phyloP scores from a whole-genome alignment of 1,284 basidiomycete genomes.

The Pterulicium gracile region DNA sequence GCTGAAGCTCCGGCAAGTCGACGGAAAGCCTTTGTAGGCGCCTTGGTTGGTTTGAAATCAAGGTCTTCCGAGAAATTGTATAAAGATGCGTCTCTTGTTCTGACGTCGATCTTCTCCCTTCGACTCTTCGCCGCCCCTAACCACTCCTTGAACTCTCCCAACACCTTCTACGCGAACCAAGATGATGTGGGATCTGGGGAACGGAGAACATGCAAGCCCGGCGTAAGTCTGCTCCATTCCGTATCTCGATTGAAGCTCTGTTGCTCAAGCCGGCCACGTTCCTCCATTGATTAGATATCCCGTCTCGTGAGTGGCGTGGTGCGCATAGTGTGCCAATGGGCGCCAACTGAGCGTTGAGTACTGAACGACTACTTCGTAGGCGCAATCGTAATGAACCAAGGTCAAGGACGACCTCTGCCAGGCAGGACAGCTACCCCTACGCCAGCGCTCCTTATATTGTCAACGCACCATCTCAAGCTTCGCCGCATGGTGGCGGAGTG shows the following conservation, averaged over 20 bases:
- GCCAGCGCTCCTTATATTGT: not conserved
- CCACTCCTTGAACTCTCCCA: too few species aligned
- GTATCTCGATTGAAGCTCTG: too few species aligned
- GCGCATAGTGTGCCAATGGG: too few species aligned
- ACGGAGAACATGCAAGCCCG: too few species aligned
- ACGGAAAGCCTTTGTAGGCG: not conserved
- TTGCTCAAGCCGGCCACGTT: too few species aligned
- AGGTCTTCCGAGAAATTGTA: constrained; percentile 4
- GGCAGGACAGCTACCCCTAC: not conserved
- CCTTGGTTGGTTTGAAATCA: not conserved
- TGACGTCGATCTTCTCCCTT: constrained; percentile 1
- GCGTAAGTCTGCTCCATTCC: too few species aligned
- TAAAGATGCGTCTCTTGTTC: constrained; percentile 7
- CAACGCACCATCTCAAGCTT: not conserved
- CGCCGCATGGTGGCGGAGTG: not conserved
- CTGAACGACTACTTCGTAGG: too few species aligned
- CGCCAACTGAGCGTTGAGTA: too few species aligned
- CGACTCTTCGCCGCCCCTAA: not conserved
- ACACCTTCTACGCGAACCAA: too few species aligned
- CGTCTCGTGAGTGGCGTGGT: constrained; percentile 14
- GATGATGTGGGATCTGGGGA: constrained; percentile 27
- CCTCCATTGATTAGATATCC: constrained; percentile 17
- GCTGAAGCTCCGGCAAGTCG: too few species aligned
- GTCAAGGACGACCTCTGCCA: not conserved
- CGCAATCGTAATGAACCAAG: not conserved